phyloP scores from a whole-genome alignment of 2,329 filamentous ascomycete genomes.

The Aureobasidium musti region DNA sequence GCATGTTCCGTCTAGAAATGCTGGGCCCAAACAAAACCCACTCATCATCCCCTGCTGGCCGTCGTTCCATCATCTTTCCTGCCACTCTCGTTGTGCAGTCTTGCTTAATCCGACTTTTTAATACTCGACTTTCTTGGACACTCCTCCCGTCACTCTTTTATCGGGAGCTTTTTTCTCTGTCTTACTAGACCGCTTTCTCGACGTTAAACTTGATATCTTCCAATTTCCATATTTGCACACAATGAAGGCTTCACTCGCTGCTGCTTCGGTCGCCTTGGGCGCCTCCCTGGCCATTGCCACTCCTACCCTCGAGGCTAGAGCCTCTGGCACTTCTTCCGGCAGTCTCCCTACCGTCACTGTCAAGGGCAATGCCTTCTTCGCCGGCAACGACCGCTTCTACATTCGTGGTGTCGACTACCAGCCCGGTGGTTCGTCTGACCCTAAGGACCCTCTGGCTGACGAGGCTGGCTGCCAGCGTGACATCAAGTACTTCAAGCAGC shows the following conservation, averaged over 20 bases:
- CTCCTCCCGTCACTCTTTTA: constrained; percentile 28
- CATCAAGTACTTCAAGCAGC: constrained; percentile 75
- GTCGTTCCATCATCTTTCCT: constrained; percentile 22
- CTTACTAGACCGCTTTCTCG: constrained; percentile 13
- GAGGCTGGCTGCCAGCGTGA: constrained; percentile 71
- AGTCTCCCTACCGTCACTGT: constrained; percentile 60
- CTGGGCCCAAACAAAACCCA: constrained; percentile 27
- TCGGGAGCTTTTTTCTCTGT: constrained; percentile 26
- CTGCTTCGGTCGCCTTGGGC: constrained; percentile 44
- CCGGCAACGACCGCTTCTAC: constrained; percentile 62
- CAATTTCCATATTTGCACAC: constrained; percentile 33
- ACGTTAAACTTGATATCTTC: constrained; percentile 5
- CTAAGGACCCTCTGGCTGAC: constrained; percentile 76
- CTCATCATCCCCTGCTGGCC: constrained; percentile 9
- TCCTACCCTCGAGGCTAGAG: constrained; percentile 42
- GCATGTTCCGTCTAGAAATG: constrained; percentile 4
- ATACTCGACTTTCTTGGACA: constrained; percentile 30
- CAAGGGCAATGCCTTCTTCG: constrained; percentile 68
- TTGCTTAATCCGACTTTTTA: constrained; percentile 29
- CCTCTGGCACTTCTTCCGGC: constrained; percentile 44
- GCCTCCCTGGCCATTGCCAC: constrained; percentile 50
- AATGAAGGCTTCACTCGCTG: constrained; percentile 56
- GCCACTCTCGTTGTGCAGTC: constrained; percentile 29
- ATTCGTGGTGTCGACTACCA: constrained; percentile 61
- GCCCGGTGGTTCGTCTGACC: constrained; percentile 60